Evolutionary conservation across 2,329 filamentous ascomycete genomes (phyloP), one percentile per base, ranked within the genome.

Genomic region (Scleromitrula shiraiana): DNA sequence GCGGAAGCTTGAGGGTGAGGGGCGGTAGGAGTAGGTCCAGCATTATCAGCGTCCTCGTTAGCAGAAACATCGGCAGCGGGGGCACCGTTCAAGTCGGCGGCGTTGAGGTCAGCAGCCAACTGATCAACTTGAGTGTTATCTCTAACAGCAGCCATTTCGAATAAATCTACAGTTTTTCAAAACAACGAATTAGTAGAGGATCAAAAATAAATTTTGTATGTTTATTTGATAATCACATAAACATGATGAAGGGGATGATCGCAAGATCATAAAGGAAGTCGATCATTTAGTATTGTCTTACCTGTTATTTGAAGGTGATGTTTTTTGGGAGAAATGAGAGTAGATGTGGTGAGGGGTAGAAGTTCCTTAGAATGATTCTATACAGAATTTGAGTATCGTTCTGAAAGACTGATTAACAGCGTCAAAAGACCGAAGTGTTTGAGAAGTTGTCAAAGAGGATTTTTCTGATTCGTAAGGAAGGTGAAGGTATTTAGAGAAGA

Each of bases 1-100:
- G 93, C 93, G 45, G 93, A 97, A 70, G 94, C 91, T 68, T 88
- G 87, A 65, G 90, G 86, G 67, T 86, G 85, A 59, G 88, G 82
- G 55, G 78, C 74, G 56, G 88, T 80, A 59, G 85, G 83, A 53
- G 86, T 85, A 57, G 82, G 77, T 60, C 74, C 80, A 62, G 84
- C 80, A 56, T 76, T 76, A 67, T 82, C 78, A 59, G 73, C 69
- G 60, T 82, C 77, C 56, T 81, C 76, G 56, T 74, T 70, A 59
- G 68, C 68, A 59, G 72, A 66, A 63, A 85, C 80, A 66, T 78
- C 82, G 70, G 88, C 90, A 73, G 91, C 85, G 73, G 90, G 75
- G 67, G 76, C 77, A 66, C 78, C 76, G 65, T 85, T 81, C 67
- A 88, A 75, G 67, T 78, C 76, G 65, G 82, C 71, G 72, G 82